phyloP scores from a whole-genome alignment of 768 basidiomycete species.

The Kwoniella mangroviensis region DNA sequence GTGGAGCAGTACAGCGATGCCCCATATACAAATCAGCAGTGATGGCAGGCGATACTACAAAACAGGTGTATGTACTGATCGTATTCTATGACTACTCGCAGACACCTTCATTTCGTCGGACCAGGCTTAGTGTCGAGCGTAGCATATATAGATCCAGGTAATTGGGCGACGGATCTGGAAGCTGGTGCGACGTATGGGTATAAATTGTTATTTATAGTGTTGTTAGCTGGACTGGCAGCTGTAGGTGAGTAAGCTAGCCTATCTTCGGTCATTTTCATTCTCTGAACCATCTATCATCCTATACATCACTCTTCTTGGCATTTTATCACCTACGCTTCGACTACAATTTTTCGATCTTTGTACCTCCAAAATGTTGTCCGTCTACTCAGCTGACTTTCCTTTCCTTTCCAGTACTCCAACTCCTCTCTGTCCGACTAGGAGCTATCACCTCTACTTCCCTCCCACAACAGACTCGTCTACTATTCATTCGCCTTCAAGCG shows the following conservation, averaged over 20 bases:
- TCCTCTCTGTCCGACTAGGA: constrained; percentile 78
- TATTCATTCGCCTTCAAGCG: constrained; percentile 52
- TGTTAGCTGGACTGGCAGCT: constrained; percentile 80
- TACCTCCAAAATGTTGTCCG: background rate
- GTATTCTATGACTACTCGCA: background rate
- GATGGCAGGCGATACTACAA: too few species aligned
- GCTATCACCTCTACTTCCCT: constrained; percentile 54
- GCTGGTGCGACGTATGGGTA: constrained; percentile 87
- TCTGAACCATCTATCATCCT: too few species aligned
- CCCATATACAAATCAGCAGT: too few species aligned
- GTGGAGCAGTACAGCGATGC: too few species aligned
- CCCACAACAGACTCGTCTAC: constrained; percentile 43
- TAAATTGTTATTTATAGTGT: constrained; percentile 79
- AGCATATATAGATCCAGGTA: constrained; percentile 71
- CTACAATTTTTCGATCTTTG: background rate
- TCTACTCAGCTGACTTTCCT: constrained; percentile 1
- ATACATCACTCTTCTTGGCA: too few species aligned
- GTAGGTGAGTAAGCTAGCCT: constrained; percentile 57
- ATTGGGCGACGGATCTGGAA: constrained; percentile 88
- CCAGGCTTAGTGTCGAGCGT: constrained; percentile 86
- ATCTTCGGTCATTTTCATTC: too few species aligned
- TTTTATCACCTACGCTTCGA: too few species aligned
- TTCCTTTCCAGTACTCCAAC: constrained; percentile 67
- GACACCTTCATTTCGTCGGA: constrained; percentile 63
- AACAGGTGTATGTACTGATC: background rate